These are phyloP conservation scores for Crithidia mellificae DNA, from an alignment of 208 protist genomes.

Conservation along the genomic window DNA sequence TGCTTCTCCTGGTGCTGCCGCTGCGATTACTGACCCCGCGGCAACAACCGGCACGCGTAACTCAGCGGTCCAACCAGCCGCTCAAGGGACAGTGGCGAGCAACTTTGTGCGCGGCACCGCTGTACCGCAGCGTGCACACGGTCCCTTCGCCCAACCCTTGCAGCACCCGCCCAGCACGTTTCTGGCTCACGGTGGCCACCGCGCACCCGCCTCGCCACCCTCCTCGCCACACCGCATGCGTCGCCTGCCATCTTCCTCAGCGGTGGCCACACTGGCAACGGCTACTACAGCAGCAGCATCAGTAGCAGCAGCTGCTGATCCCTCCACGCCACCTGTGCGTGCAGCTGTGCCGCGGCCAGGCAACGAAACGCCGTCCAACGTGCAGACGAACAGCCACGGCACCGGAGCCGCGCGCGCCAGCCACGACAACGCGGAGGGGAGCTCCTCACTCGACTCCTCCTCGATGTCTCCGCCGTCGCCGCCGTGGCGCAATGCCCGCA, in stretches of 20 bases:
- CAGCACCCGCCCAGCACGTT: constrained; percentile 15
- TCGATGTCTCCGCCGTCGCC: neutral
- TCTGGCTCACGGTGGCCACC: constrained; percentile 8
- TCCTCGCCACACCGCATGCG: constrained; percentile 5
- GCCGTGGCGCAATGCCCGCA: constrained; percentile 5
- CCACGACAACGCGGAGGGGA: neutral
- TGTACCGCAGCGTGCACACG: constrained; percentile 13
- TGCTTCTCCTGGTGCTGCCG: too few species aligned
- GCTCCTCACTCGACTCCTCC: neutral
- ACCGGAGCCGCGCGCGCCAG: neutral
- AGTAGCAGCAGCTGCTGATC: neutral
- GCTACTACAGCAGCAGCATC: neutral
- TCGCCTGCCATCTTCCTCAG: neutral
- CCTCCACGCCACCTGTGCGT: neutral
- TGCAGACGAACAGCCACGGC: constrained; percentile 7
- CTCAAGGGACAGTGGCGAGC: neutral
- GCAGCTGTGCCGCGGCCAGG: too few species aligned
- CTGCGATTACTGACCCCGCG: too few species aligned
- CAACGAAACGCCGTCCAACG: neutral
- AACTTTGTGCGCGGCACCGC: neutral
- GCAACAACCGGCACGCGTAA: too few species aligned
- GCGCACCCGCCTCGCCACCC: neutral
- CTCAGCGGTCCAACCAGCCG: too few species aligned
- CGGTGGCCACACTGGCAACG: neutral
- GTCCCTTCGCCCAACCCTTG: constrained; percentile 11